A percentile compares a stretch with the other conserved stretches of the same genome.
Conservation (phyloP, 2,329 filamentous ascomycete genomes). For the Neobulgaria alba region DNA sequence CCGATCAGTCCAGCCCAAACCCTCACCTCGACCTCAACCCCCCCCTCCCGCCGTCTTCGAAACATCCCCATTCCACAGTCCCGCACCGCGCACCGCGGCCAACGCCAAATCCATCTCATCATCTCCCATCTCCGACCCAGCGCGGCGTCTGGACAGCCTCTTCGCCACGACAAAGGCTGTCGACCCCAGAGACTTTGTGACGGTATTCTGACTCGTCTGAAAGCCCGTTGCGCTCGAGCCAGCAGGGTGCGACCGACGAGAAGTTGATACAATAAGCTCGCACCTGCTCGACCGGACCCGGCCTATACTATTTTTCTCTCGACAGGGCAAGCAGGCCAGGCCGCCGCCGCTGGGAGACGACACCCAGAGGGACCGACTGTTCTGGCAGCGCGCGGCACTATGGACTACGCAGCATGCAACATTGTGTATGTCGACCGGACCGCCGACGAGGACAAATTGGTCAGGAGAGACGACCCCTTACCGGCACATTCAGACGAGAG, state of each 20-base stretch:
- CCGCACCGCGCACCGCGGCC: no score
- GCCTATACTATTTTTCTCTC: conserved; percentile 4
- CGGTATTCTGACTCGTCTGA: conserved; percentile 19
- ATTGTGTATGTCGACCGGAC: conserved; percentile 36
- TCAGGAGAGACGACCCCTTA: conserved; percentile 28
- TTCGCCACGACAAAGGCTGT: conserved; percentile 4
- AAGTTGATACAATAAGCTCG: conserved; percentile 9
- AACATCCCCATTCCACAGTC: conserved; percentile 13
- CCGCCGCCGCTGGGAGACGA: conserved; percentile 16
- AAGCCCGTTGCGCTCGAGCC: conserved; percentile 17
- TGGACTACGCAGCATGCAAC: conserved; percentile 36
- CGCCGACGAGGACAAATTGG: conserved; percentile 30
- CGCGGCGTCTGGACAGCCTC: not conserved
- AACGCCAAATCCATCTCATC: not conserved
- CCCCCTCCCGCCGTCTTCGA: conserved; percentile 17
- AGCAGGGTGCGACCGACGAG: conserved; percentile 14
- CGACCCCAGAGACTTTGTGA: conserved; percentile 8
- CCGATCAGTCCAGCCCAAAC: conserved; percentile 4
- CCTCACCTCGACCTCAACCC: conserved; percentile 2
- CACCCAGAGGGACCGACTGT: no score
- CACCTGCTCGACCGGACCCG: no score
- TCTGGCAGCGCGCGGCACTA: conserved; percentile 26
- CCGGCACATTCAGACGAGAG: conserved; percentile 22
- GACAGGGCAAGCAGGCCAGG: conserved; percentile 3
- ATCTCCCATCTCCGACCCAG: not conserved